Evolutionary conservation across 208 protist genomes (phyloP).

Genomic region (Trichomonas vaginalis): DNA sequence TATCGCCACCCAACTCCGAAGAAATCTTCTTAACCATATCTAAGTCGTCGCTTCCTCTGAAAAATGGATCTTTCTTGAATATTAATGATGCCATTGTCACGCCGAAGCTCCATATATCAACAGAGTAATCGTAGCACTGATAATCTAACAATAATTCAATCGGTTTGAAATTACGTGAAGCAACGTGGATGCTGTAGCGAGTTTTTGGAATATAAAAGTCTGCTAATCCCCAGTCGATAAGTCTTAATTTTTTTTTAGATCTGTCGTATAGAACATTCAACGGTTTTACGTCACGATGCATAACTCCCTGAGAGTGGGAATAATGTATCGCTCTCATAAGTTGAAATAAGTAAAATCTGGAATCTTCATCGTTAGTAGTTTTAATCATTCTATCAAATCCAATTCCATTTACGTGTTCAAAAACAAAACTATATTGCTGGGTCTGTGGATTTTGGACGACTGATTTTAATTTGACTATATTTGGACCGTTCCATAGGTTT

Average conservation of each 20-base stretch:
- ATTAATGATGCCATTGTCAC: conserved; percentile 95
- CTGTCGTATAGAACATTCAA: conserved; percentile 98
- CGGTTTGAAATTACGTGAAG: conserved; percentile 91
- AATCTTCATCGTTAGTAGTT: neutral
- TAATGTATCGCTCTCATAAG: neutral
- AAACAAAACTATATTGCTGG: neutral
- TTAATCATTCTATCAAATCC: neutral
- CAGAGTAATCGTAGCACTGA: conserved; percentile 89
- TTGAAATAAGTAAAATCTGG: neutral
- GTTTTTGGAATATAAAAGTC: conserved; percentile 90
- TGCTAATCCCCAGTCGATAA: conserved; percentile 81
- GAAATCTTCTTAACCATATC: conserved; percentile 87
- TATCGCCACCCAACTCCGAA: conserved; percentile 70
- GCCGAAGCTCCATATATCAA: conserved; percentile 95
- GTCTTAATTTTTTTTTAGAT: conserved; percentile 60
- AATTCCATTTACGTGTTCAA: neutral
- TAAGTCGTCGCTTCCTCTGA: conserved; percentile 87
- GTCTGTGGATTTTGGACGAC: neutral
- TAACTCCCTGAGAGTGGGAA: conserved; percentile 64
- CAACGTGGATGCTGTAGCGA: conserved; percentile 93
- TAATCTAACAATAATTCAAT: conserved; percentile 90
- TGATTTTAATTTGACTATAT: neutral
- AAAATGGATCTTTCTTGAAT: conserved; percentile 92
- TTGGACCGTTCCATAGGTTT: neutral
- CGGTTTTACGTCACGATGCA: conserved; percentile 96